Base-by-base conservation (phyloP, 305 asterid genomes). In the Ilex paraguariensis region DNA sequence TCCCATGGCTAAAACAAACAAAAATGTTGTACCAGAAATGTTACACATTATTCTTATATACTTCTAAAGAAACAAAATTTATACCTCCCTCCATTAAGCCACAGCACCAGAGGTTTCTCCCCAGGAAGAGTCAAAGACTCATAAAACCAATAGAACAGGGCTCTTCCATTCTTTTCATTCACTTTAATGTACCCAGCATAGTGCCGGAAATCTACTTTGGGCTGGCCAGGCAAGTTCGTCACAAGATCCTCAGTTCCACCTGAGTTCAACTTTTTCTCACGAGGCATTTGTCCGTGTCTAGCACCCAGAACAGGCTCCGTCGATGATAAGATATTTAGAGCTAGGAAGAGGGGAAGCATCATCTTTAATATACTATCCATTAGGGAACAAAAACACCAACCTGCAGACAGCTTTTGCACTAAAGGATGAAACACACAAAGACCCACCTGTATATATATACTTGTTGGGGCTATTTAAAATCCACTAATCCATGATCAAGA, bases 51-150 rank as follows among this genome's bases (percentile, higher is more conserved):
- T 13, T 13, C 4, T 13, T 46, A 13, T 2, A 10, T 42, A 46
- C 10, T 46, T 46, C 52, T 13, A 42, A 42, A 42, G 12, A 42
- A 7, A 42, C 12, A 42, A 42, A 1, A 42, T 42, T 42, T 11
- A 42, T 3, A 11, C n/a, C n/a, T 82, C 88, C 98, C 98, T 87
- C 98, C 97, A 68, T 89, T 92, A 17, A 92, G 87, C 98, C 98
- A 92, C 36, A 92, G 91, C 13, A 92, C 91, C 70, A 92, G 61
- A 77, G 98, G 97, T 72, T 88, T 92, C 57, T 84, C 66, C 36
- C 74, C 75, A 51, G 96, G 76, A 7, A 68, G 75, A 54, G 68
- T 63, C 15, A 76, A 64, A 69, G 91, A 88, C 80, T 92, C 96
- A 55, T 83, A 92, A 75, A 92, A 92, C 98, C 98, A 92, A 73